A percentile compares a stretch with the other conserved stretches of the same genome.
phyloP scores from a whole-genome alignment of 495 filamentous ascomycete species.

The Aspergillus indologenus region DNA sequence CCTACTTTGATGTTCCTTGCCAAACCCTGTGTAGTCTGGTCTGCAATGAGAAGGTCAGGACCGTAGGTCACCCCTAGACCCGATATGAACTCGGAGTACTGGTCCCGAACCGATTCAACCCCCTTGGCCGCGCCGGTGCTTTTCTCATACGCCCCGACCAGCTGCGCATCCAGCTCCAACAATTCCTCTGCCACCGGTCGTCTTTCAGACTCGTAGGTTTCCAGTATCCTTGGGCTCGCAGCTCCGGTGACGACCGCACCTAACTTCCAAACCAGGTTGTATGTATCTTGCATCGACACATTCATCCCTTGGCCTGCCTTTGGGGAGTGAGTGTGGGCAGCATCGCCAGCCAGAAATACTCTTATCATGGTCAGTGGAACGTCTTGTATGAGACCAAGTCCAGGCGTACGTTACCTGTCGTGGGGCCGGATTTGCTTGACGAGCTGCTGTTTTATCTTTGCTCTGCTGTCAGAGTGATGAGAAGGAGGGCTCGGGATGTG shows the following conservation, averaged over 20 bases:
- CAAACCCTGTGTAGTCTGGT: constrained; percentile 18
- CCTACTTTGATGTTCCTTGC: constrained; percentile 50
- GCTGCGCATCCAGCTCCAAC: constrained; percentile 15
- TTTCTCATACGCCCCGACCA: constrained; percentile 18
- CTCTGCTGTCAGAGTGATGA: no score
- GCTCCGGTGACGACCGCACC: constrained; percentile 31
- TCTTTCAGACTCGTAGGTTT: constrained; percentile 33
- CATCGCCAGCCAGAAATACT: constrained; percentile 51
- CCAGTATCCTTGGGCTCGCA: constrained; percentile 29
- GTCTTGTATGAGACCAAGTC: constrained; percentile 3
- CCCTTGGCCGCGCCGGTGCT: not conserved
- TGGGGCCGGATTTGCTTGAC: constrained; percentile 8
- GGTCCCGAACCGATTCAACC: constrained; percentile 12
- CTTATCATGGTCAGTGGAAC: not conserved
- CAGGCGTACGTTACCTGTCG: constrained; percentile 12
- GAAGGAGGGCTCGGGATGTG: no score
- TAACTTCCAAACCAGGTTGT: constrained; percentile 54
- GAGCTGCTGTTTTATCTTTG: constrained; percentile 15
- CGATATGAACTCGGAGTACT: constrained; percentile 21
- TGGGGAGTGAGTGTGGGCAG: constrained; percentile 49
- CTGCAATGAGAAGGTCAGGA: constrained; percentile 14
- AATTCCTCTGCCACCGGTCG: constrained; percentile 25
- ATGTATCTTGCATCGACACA: constrained; percentile 50
- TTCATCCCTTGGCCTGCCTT: constrained; percentile 55
- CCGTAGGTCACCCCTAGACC: constrained; percentile 23